These are phyloP conservation scores for Bacidia gigantensis DNA, from an alignment of 495 filamentous ascomycete genomes.

Conservation along the genomic window DNA sequence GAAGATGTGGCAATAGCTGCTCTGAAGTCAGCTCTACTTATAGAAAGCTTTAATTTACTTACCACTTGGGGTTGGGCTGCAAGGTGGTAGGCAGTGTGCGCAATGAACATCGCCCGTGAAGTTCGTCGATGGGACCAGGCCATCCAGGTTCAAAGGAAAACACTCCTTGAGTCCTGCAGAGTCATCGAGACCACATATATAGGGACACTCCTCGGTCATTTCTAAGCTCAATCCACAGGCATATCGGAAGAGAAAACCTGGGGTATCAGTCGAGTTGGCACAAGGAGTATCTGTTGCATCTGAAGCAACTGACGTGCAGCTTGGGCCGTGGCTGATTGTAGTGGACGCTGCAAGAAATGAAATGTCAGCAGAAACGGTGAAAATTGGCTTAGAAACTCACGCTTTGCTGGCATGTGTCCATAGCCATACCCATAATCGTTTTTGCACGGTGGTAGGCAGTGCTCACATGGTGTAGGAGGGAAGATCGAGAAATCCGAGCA, in stretches of 20 bases:
- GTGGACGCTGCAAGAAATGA: background rate
- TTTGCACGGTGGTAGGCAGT: constrained; percentile 3
- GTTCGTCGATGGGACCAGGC: background rate
- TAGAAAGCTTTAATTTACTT: background rate
- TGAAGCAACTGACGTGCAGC: background rate
- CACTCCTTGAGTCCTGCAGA: background rate
- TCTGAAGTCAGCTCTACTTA: background rate
- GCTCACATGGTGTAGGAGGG: constrained; percentile 1
- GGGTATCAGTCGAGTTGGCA: background rate
- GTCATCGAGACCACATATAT: background rate
- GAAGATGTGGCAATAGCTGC: background rate
- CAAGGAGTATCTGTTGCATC: background rate
- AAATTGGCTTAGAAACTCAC: too few species aligned
- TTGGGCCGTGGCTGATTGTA: background rate
- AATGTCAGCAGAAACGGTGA: background rate
- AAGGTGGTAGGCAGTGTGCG: constrained; percentile 1
- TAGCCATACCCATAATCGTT: background rate
- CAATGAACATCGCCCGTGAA: background rate
- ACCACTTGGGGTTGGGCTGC: background rate
- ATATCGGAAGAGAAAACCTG: background rate
- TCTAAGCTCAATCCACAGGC: constrained; percentile 1
- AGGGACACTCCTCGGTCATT: constrained; percentile 1
- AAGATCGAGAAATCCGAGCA: background rate
- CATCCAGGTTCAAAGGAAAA: background rate
- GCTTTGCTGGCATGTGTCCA: background rate